phyloP scores from a whole-genome alignment of 768 basidiomycete genomes.

The Suillus plorans region DNA sequence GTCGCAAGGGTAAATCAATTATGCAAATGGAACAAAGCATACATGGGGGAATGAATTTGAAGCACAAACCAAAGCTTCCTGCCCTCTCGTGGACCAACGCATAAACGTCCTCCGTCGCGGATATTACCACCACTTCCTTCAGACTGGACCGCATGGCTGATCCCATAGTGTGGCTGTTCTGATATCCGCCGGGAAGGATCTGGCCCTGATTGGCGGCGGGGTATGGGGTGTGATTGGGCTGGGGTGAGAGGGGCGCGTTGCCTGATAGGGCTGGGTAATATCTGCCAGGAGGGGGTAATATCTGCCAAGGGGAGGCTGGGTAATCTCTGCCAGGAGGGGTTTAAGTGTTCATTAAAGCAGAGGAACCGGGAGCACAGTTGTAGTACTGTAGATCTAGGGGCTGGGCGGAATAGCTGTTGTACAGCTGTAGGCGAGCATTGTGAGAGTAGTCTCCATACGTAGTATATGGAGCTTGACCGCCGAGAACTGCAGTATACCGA shows the following conservation, averaged over 20 bases:
- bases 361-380: constrained; percentile 4
- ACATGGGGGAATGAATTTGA: not conserved
- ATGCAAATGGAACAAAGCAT: not conserved
- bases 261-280: constrained; percentile 11
- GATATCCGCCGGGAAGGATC: constrained; percentile 13
- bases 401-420: constrained; percentile 7
- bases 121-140: not conserved
- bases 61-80: not conserved
- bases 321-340: constrained; percentile 9
- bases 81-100: not conserved
- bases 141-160: not conserved
- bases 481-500: constrained; percentile 10
- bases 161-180: constrained; percentile 4
- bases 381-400: constrained; percentile 5
- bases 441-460: constrained; percentile 7
- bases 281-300: not conserved
- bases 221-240: constrained; percentile 17
- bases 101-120: not conserved
- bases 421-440: constrained; percentile 6
- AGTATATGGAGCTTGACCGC: constrained; percentile 5
- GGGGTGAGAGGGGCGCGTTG: constrained; percentile 13
- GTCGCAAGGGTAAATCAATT: constrained; percentile 2
- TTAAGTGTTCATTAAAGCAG: not conserved
- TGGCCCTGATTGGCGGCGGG: constrained; percentile 16
- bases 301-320: not conserved